These are phyloP conservation scores for Celoporthe dispersa DNA, from an alignment of 2,329 filamentous ascomycete species.

Conservation along the genomic window DNA sequence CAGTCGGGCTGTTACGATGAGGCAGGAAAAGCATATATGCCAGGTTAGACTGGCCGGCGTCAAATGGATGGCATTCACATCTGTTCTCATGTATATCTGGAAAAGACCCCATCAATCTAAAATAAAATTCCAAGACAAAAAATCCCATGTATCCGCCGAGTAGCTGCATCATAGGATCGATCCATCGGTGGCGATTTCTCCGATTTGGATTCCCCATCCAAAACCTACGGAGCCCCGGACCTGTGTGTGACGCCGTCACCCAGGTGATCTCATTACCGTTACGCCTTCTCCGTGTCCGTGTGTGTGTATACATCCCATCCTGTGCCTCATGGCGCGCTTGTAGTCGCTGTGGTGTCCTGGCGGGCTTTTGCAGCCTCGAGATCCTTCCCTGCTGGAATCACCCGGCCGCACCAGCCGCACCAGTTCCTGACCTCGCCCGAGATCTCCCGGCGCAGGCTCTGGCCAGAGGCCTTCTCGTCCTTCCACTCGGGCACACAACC, in stretches of 20 bases:
- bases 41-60: conserved; percentile 11
- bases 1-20: conserved; percentile 5
- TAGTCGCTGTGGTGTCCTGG: not conserved
- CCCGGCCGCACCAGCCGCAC: conserved; percentile 89
- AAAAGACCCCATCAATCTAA: conserved; percentile 14
- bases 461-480: conserved; percentile 70
- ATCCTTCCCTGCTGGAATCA: conserved; percentile 65
- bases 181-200: not conserved
- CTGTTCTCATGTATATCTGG: conserved; percentile 21
- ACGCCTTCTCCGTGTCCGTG: not conserved
- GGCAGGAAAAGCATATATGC: conserved; percentile 8
- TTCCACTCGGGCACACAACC: conserved; percentile 85
- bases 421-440: conserved; percentile 73
- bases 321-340: not conserved
- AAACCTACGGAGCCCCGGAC: conserved; percentile 5
- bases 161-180: not conserved
- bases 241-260: not conserved
- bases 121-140: not conserved
- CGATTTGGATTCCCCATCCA: not conserved
- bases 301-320: not conserved
- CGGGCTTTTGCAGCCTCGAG: conserved; percentile 34
- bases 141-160: not conserved
- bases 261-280: not conserved
- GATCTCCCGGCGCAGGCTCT: conserved; percentile 72
- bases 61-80: not conserved